Percentiles rank a stretch among this genome's conserved stretches.
phyloP scores from a whole-genome alignment of 768 basidiomycete genomes.

The Agrocybe chaxingu region DNA sequence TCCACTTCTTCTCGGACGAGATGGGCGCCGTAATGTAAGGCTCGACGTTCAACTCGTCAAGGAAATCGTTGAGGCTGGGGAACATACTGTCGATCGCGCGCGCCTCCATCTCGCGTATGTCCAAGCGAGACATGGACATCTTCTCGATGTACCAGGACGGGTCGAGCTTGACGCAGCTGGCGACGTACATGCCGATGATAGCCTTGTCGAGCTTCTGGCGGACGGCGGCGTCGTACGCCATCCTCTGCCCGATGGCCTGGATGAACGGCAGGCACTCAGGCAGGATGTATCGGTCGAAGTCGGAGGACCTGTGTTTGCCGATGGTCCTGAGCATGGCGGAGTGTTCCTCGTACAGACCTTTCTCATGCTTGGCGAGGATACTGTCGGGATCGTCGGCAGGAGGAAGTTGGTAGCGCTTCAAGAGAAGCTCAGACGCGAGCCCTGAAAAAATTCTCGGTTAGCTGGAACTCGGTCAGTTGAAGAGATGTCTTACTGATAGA shows the following conservation, averaged over 20 bases:
- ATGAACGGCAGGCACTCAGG: conserved; percentile 21
- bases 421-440: conserved; percentile 25
- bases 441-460: conserved; percentile 13
- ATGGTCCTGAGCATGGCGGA: conserved; percentile 15
- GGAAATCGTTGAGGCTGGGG: not conserved
- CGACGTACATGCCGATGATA: conserved; percentile 30
- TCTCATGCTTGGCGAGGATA: conserved; percentile 20
- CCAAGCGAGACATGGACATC: conserved; percentile 18
- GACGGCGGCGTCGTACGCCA: conserved; percentile 25
- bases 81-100: conserved; percentile 23
- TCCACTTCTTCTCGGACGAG: not conserved
- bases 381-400: conserved; percentile 7
- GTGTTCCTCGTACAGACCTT: conserved; percentile 9
- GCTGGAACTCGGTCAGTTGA: not conserved
- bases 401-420: conserved; percentile 17
- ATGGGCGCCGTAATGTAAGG: conserved; percentile 1
- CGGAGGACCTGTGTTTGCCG: conserved; percentile 18
- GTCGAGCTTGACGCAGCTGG: conserved; percentile 28
- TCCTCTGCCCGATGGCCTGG: conserved; percentile 23
- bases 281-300: conserved; percentile 16
- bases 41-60: not conserved
- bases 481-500: conserved; percentile 15
- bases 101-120: conserved; percentile 18
- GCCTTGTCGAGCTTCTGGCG: not conserved
- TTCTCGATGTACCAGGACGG: conserved; percentile 38